Conservation (phyloP, 345 rosid species). For the Atalantia buxifolia region DNA sequence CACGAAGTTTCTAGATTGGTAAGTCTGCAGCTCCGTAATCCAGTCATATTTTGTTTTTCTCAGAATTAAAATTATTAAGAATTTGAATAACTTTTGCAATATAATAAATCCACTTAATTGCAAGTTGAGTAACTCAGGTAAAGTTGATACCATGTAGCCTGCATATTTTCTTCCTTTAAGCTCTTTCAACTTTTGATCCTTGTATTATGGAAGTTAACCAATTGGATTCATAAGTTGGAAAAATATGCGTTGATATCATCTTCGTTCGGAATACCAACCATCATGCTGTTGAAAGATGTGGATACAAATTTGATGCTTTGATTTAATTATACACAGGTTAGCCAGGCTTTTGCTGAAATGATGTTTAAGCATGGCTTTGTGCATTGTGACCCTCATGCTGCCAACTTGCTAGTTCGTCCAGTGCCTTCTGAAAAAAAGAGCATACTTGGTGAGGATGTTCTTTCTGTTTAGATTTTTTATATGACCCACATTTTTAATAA, state of each 20-base stretch:
- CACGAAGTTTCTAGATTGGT: conserved; percentile 78
- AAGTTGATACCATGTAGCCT: background rate
- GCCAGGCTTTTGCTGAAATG: conserved; percentile 92
- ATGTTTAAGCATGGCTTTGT: conserved; percentile 96
- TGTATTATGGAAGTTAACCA: background rate
- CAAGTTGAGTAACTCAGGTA: background rate
- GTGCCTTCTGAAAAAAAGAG: conserved; percentile 55
- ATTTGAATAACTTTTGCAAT: background rate
- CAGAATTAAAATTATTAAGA: background rate
- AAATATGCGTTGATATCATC: background rate
- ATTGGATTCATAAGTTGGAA: background rate
- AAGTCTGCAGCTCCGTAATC: conserved; percentile 31
- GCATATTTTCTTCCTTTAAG: background rate
- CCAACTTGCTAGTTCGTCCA: conserved; percentile 84
- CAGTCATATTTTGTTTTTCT: background rate
- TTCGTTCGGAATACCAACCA: background rate
- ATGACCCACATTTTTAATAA: conserved; percentile 1
- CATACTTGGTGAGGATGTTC: conserved; percentile 47
- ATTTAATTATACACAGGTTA: conserved; percentile 50
- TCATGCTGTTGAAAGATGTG: background rate
- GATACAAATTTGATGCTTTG: background rate
- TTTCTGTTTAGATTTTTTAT: conserved; percentile 17
- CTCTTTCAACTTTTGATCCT: background rate
- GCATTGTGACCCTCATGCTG: conserved; percentile 99
- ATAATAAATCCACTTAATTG: background rate